These are phyloP conservation scores for Zychaea mexicana DNA, from an alignment of 371 early-diverging fungal species.

Conservation along the genomic window DNA sequence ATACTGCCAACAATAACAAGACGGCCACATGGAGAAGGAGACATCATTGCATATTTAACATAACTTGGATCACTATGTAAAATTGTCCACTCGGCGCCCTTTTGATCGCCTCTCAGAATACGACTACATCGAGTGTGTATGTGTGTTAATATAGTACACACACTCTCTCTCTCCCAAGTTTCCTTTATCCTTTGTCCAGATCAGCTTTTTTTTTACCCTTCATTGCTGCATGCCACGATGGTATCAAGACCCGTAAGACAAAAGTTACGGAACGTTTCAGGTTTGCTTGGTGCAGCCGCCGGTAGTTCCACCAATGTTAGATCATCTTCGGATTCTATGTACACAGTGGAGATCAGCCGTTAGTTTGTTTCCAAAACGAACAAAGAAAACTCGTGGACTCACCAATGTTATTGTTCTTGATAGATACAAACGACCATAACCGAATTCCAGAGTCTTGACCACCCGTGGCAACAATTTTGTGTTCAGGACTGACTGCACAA, in stretches of 20 bases:
- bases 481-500: slow-evolving; percentile 61
- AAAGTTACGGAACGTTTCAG: slow-evolving; percentile 51
- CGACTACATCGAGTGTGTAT: slow-evolving; percentile 21
- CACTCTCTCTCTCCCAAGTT: background rate
- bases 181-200: no score
- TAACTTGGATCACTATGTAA: slow-evolving; percentile 39
- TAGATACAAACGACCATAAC: slow-evolving; percentile 65
- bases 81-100: slow-evolving; percentile 37
- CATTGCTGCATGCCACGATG: slow-evolving; percentile 37
- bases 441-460: slow-evolving; percentile 83
- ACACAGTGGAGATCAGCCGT: background rate
- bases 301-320: slow-evolving; percentile 30
- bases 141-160: background rate
- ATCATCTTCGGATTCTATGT: slow-evolving; percentile 44
- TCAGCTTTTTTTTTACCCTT: slow-evolving; percentile 29
- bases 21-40: slow-evolving; percentile 57
- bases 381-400: background rate
- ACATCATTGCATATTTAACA: slow-evolving; percentile 60
- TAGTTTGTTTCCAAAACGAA: no score
- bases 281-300: background rate
- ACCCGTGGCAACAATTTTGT: slow-evolving; percentile 68
- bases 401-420: slow-evolving; percentile 64
- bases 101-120: slow-evolving; percentile 40
- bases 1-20: slow-evolving; percentile 62
- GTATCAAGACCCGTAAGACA: slow-evolving; percentile 35